phyloP scores from a whole-genome alignment of 495 filamentous ascomycete species.

The Aspergillus biplanus region DNA sequence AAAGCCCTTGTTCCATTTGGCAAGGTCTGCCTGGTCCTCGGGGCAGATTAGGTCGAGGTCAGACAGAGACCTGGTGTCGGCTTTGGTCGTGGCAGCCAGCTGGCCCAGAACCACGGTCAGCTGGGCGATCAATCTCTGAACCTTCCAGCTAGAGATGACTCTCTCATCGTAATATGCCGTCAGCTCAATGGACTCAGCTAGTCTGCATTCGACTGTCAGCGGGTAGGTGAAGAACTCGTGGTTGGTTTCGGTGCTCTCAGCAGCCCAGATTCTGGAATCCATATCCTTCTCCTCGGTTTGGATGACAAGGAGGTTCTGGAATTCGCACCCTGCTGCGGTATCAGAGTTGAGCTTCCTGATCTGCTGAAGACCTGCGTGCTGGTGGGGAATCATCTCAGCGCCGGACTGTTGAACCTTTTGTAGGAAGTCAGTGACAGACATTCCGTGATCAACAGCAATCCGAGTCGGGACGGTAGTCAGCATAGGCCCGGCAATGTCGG shows the following conservation, averaged over 20 bases:
- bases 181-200: slow-evolving; percentile 35
- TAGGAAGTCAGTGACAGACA: slow-evolving; percentile 44
- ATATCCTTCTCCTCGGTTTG: slow-evolving; percentile 47
- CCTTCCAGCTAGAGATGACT: slow-evolving; percentile 41
- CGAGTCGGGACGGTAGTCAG: slow-evolving; percentile 56
- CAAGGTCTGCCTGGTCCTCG: not conserved
- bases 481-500: slow-evolving; percentile 56
- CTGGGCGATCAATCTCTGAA: slow-evolving; percentile 37
- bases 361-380: slow-evolving; percentile 49
- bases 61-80: not conserved
- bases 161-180: slow-evolving; percentile 45
- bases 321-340: slow-evolving; percentile 58
- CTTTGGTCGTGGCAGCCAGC: not conserved
- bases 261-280: slow-evolving; percentile 37
- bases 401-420: slow-evolving; percentile 44
- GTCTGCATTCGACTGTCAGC: slow-evolving; percentile 51
- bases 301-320: slow-evolving; percentile 65
- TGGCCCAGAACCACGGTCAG: slow-evolving; percentile 24
- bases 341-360: slow-evolving; percentile 45
- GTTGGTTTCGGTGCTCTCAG: slow-evolving; percentile 41
- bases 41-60: not conserved
- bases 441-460: slow-evolving; percentile 42
- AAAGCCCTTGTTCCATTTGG: not conserved
- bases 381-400: slow-evolving; percentile 53
- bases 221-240: slow-evolving; percentile 55